Conservation (phyloP, 139 green algal species). For the Yamagishiella unicocca region DNA sequence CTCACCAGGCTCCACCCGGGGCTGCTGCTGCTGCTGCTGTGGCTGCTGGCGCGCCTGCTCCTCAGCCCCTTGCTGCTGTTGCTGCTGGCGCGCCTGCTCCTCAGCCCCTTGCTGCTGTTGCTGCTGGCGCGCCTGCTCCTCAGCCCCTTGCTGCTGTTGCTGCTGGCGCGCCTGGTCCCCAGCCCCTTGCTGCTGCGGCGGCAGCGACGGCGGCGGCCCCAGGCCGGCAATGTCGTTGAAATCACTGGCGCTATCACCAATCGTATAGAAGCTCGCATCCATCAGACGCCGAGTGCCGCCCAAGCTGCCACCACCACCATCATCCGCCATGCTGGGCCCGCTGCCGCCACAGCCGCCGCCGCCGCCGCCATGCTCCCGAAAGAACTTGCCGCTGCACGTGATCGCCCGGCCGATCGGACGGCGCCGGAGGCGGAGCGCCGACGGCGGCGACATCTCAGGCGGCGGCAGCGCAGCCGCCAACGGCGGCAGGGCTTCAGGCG, state of each 20-base stretch:
- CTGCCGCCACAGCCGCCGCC: not conserved
- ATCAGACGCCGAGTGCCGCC: no score
- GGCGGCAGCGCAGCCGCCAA: not conserved
- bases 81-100: no score
- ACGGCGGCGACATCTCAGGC: not conserved
- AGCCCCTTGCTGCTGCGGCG: not conserved
- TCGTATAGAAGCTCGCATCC: not conserved
- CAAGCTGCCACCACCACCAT: not conserved
- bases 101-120: no score
- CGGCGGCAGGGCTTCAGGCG: not conserved
- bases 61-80: no score
- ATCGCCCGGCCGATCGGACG: not conserved
- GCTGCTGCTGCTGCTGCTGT: no score
- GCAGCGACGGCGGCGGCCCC: not conserved
- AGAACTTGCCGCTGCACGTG: not conserved
- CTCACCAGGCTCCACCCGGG: no score
- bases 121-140: no score
- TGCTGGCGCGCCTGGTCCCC: no score
- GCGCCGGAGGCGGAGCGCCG: not conserved
- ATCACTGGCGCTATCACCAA: conserved; percentile 10
- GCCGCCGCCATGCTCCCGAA: no score
- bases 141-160: no score
- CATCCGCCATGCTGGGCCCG: not conserved
- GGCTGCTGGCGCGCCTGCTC: no score
- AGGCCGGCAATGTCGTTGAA: not conserved